Conservation (phyloP, 2,329 filamentous ascomycete species). For the Diplodia mutila region DNA sequence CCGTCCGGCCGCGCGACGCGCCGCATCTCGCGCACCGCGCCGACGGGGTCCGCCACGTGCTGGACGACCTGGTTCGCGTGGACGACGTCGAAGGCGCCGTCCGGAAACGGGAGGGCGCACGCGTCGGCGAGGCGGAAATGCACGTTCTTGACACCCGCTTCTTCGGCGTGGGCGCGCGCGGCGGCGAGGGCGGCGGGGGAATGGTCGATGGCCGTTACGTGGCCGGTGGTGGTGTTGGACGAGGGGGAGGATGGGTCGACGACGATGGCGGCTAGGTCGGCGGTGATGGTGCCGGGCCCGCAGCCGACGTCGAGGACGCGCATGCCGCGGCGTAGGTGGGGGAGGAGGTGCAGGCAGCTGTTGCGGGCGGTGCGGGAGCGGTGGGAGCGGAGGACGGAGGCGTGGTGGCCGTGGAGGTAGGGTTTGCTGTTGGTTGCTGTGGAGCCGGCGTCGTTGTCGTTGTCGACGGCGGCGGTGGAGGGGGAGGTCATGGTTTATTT, state of each 20-base stretch:
- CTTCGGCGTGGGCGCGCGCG: constrained; percentile 43
- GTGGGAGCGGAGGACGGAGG: constrained; percentile 48
- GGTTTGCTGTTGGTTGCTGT: not conserved
- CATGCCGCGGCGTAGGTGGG: constrained; percentile 38
- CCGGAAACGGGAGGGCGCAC: constrained; percentile 47
- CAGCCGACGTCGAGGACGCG: constrained; percentile 53
- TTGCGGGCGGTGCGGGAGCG: constrained; percentile 51
- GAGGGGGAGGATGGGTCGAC: constrained; percentile 32
- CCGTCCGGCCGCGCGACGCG: constrained; percentile 55
- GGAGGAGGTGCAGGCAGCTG: constrained; percentile 45
- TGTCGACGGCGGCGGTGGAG: too few species aligned
- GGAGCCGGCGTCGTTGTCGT: not conserved
- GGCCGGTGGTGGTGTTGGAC: constrained; percentile 42
- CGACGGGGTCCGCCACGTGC: constrained; percentile 57
- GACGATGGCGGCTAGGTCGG: constrained; percentile 47
- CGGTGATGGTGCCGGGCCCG: constrained; percentile 55
- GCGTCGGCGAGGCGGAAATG: constrained; percentile 48
- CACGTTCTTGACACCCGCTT: constrained; percentile 45
- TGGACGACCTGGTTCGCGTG: constrained; percentile 62
- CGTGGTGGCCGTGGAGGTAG: constrained; percentile 47
- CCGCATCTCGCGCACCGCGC: constrained; percentile 58
- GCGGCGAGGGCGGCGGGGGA: constrained; percentile 48
- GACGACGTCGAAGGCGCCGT: constrained; percentile 62
- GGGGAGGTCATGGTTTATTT: not conserved
- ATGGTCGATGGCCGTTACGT: constrained; percentile 52